Evolutionary conservation across 192 early-diverging fungal species (phyloP).

Genomic region (Entophlyctis luteolus): DNA sequence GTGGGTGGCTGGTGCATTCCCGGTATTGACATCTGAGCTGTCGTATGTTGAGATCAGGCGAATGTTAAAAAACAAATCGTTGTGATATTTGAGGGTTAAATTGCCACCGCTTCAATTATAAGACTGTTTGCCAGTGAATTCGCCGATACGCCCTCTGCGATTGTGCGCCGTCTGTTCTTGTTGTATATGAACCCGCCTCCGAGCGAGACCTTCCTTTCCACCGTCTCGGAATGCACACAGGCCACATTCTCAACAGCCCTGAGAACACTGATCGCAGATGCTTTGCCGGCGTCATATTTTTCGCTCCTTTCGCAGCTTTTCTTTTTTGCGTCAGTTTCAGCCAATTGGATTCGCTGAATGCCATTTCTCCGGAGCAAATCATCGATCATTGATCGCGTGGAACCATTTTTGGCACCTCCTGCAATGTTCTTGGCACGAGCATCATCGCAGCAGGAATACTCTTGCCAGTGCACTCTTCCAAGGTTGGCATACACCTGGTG

Average conservation of each 20-base stretch:
- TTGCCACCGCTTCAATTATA: too few relatives aligned
- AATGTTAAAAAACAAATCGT: background rate
- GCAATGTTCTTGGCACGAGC: background rate
- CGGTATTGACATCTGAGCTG: background rate
- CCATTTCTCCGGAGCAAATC: slow-evolving; percentile 8
- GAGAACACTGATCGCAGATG: background rate
- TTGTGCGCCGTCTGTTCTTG: slow-evolving; percentile 13
- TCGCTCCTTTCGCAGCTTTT: background rate
- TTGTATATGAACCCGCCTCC: slow-evolving; percentile 16
- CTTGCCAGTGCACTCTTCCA: slow-evolving; percentile 15
- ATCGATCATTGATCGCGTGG: slow-evolving; percentile 1
- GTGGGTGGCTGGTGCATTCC: slow-evolving; percentile 14
- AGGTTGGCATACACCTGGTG: slow-evolving; percentile 4
- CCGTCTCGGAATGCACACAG: too few relatives aligned
- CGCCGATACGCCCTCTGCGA: too few relatives aligned
- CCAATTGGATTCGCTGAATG: background rate
- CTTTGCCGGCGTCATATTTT: background rate
- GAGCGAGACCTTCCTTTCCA: background rate
- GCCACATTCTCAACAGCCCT: too few relatives aligned
- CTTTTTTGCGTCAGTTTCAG: background rate
- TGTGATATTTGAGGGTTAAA: too few relatives aligned
- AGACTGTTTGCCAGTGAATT: too few relatives aligned
- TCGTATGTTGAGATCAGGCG: background rate
- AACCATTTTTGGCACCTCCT: background rate
- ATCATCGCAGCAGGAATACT: background rate